Conservation (phyloP, 257 asterid species). For the Primulina eburnea region DNA sequence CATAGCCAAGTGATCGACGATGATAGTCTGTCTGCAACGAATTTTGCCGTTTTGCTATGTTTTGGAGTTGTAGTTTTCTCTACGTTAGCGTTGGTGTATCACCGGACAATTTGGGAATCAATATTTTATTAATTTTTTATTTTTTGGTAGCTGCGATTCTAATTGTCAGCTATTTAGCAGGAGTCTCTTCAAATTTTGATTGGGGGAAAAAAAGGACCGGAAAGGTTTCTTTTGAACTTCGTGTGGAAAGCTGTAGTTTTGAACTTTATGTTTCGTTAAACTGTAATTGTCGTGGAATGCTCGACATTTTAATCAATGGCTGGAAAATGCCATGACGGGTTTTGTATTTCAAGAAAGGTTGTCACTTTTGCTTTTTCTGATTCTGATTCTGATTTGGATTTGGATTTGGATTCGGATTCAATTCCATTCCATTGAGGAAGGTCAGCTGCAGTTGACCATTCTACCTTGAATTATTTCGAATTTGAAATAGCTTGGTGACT, state of each 20-base stretch:
- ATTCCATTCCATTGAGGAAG: not conserved
- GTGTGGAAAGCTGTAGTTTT: not conserved
- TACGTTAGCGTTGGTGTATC: not conserved
- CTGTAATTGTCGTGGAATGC: not conserved
- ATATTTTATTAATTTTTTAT: too few relatives aligned
- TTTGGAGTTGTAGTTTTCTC: not conserved
- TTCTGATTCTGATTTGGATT: not conserved
- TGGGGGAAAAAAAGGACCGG: not conserved
- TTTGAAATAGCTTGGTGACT: not conserved
- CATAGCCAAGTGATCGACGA: conserved; percentile 19
- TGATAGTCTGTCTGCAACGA: not conserved
- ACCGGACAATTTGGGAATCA: conserved; percentile 8
- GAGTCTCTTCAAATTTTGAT: not conserved
- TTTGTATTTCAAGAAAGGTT: not conserved
- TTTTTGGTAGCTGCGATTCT: not conserved
- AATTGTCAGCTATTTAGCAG: not conserved
- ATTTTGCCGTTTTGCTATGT: not conserved
- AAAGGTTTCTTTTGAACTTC: not conserved
- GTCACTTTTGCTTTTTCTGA: not conserved
- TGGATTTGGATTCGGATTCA: too few relatives aligned
- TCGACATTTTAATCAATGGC: too few relatives aligned
- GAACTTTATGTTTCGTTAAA: not conserved
- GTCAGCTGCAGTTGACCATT: not conserved
- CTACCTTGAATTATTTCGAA: not conserved
- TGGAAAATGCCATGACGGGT: not conserved